Evolutionary conservation across 78 protist species (phyloP).

Genomic region (slime mould (Dictyostelium discoideum)): DNA sequence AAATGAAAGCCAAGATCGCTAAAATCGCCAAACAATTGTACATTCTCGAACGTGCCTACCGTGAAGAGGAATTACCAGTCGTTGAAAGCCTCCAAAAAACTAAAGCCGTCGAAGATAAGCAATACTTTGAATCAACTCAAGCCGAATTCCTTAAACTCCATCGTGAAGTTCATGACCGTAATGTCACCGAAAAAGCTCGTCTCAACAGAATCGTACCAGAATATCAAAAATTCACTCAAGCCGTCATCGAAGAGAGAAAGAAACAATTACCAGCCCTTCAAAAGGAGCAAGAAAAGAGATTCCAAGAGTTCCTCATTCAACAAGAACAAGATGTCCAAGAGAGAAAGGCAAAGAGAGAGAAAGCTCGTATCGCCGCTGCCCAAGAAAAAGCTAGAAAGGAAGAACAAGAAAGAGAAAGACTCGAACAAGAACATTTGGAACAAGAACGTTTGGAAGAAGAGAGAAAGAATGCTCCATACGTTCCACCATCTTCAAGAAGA

Average conservation of each 20-base stretch:
- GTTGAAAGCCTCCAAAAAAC: constrained; percentile 23
- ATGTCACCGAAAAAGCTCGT: constrained; percentile 56
- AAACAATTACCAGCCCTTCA: constrained; percentile 60
- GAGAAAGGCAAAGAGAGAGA: constrained; percentile 4
- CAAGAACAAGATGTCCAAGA: constrained; percentile 12
- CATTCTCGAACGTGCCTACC: constrained; percentile 74
- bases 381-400: constrained; percentile 35
- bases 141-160: constrained; percentile 12
- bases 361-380: constrained; percentile 26
- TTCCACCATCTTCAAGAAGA: constrained; percentile 8
- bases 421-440: background rate
- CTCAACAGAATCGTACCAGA: constrained; percentile 14
- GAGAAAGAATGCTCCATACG: constrained; percentile 36
- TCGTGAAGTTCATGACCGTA: background rate
- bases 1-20: constrained; percentile 56
- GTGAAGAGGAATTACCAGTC: constrained; percentile 80
- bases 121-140: constrained; percentile 49
- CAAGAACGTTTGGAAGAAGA: constrained; percentile 8
- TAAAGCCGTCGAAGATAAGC: constrained; percentile 50
- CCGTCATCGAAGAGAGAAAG: constrained; percentile 16
- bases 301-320: constrained; percentile 21
- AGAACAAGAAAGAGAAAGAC: constrained; percentile 13
- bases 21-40: constrained; percentile 57
- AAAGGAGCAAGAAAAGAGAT: constrained; percentile 33
- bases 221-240: background rate